A percentile compares a stretch with the other conserved stretches of the same genome.
phyloP scores from a whole-genome alignment of 2,329 filamentous ascomycete species.

The Arthrobotrys iridis region DNA sequence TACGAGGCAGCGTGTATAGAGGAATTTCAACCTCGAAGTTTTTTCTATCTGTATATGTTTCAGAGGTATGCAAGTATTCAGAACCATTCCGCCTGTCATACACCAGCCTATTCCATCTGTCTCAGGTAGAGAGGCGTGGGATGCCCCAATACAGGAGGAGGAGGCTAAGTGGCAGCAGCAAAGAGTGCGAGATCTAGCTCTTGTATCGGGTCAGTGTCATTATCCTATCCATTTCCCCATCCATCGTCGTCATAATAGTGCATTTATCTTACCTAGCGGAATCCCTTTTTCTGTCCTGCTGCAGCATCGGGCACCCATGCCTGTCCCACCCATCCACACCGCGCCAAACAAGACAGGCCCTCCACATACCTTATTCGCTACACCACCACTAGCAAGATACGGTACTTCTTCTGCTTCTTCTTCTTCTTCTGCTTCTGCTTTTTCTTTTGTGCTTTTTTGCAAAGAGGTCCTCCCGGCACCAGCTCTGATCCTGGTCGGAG shows the following conservation, averaged over 20 bases:
- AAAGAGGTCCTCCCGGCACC: conserved; percentile 52
- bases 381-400: conserved; percentile 13
- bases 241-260: conserved; percentile 35
- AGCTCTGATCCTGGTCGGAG: conserved; percentile 36
- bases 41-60: neutral
- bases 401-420: no score
- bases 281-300: conserved; percentile 25
- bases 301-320: conserved; percentile 40
- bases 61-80: neutral
- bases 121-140: conserved; percentile 45
- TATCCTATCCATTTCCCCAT: neutral
- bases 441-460: conserved; percentile 21
- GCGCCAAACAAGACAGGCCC: conserved; percentile 54
- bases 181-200: conserved; percentile 10
- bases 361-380: conserved; percentile 54
- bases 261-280: conserved; percentile 34
- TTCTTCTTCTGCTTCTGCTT: conserved; percentile 6
- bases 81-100: conserved; percentile 12
- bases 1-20: neutral
- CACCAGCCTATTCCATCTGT: conserved; percentile 46
- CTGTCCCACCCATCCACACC: conserved; percentile 33
- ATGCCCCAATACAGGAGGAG: conserved; percentile 49
- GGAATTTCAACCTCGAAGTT: conserved; percentile 8
- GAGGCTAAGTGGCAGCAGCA: conserved; percentile 23
- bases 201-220: neutral